phyloP scores from a whole-genome alignment of 78 protist species.

The Guillardia theta region DNA sequence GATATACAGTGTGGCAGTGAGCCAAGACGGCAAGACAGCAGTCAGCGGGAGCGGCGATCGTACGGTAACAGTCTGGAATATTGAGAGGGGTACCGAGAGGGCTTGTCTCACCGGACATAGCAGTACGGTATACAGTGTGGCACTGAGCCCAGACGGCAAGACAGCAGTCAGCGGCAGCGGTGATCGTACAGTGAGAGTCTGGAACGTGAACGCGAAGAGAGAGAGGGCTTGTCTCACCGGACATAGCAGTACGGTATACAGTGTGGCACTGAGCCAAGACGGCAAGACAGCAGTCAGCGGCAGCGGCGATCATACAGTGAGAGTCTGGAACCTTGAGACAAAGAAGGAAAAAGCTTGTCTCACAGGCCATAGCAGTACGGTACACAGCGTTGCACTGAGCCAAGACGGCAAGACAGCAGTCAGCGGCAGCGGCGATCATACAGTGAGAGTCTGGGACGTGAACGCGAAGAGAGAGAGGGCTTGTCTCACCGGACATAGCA shows the following conservation, averaged over 20 bases:
- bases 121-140: not conserved
- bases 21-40: not conserved
- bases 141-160: not conserved
- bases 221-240: not conserved
- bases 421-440: not conserved
- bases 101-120: too few species aligned
- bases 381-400: not conserved
- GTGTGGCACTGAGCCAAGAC: not conserved
- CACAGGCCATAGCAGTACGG: not conserved
- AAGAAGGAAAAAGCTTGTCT: not conserved
- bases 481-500: too few species aligned
- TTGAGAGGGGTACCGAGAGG: too few species aligned
- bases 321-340: not conserved
- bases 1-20: not conserved
- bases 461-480: not conserved
- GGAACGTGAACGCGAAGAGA: not conserved
- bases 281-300: not conserved
- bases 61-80: not conserved
- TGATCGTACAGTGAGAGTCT: not conserved
- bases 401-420: not conserved
- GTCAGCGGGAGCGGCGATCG: not conserved
- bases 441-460: not conserved
- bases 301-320: not conserved
- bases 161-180: not conserved
- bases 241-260: not conserved